Evolutionary conservation across 2,329 filamentous ascomycete species (phyloP), one percentile per base, ranked within the genome.

Genomic region (Penicillium vulpinum): DNA sequence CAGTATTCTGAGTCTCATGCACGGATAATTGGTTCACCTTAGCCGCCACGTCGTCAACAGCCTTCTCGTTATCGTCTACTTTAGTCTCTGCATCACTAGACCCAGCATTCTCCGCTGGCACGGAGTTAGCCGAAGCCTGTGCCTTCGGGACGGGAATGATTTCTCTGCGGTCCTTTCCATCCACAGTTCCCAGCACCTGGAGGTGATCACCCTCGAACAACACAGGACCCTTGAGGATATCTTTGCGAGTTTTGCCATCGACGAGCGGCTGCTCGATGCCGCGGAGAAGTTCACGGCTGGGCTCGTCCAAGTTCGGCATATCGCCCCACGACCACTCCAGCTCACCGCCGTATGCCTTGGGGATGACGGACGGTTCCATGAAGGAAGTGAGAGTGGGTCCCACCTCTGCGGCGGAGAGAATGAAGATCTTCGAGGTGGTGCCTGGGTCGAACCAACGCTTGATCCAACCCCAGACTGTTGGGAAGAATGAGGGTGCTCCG

Each of bases 401-500:
- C 51, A 95, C 88, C 74, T 96, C 91, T 54, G 84, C 71, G 9
- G 85, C 80, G 46, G 82, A 82, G 53, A 97, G 85, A 66, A 97
- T 94, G 74, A 96, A 96, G 73, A 97, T 97, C 79, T 97, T 97
- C 68, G 91, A 94, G 3, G 92, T 90, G 33, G 93, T 97, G 60
- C 92, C 91, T 7, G 92, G 92, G 77, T 92, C 89, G 70, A 96
- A 96, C 92, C 92, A 96, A 69, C 89, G 88, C 81, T 96, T 96
- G 77, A 96, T 84, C 91, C 92, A 96, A 63, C 90, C 87, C 92
- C 92, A 74, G 58, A 96, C 90, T 3, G 91, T 96, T 48, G 89
- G 89, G 80, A 96, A 96, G 82, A 96, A 96, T 44, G 84, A 78
- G 47, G 93, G 93, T 0, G 93, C 93, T 59, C 92, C 92, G 62